Evolutionary conservation across 1,284 basidiomycete species (phyloP), one percentile per base, ranked within the genome.

Genomic region (Macrocybe sp.): DNA sequence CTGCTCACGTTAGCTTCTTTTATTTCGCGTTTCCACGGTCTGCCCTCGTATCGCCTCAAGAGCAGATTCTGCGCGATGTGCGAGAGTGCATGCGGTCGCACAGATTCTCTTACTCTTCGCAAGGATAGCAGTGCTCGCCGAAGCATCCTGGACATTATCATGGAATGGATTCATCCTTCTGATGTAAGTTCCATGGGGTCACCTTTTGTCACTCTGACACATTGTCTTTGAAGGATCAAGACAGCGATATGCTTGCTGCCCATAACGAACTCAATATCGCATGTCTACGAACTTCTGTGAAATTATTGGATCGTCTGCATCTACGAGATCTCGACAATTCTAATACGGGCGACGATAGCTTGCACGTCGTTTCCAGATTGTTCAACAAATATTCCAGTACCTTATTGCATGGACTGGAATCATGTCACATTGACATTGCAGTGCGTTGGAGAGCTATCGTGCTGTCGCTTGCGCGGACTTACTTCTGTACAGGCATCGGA

Each of bases 331-430:
- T 78, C 2, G 87, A 89, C 50, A 60, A 65, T 2, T 59, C 73
- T 0, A 72, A 74, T 8, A 75, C 79, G 28, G 78, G 76, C 1
- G 87, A 90, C 51, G 81, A 88, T 47, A 72, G 74, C 32, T 72
- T 75, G 1, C 86, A 89, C 57, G 81, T 81, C 31, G 78, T 87
- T 30, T 84, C 88, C 2, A 74, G 91, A 29, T 63, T 91, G 30
- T 93, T 93, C 68, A 83, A 85, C 56, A 81, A 83, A 44, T 91
- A 92, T 59, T 82, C 85, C 37, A 71, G 69, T 14, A 73, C 83
- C 39, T 72, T 93, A 32, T 68, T 88, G 33, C 76, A 78, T 56
- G 78, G 81, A 3, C 67, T 88, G 47, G 78, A 80, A 39, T 64
- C 72, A 10, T 75, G 67, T 52, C 75, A 76, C 38, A 55, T 65